Base-by-base conservation (phyloP, 176 grass and related monocot genomes). In the Avena sativa region DNA sequence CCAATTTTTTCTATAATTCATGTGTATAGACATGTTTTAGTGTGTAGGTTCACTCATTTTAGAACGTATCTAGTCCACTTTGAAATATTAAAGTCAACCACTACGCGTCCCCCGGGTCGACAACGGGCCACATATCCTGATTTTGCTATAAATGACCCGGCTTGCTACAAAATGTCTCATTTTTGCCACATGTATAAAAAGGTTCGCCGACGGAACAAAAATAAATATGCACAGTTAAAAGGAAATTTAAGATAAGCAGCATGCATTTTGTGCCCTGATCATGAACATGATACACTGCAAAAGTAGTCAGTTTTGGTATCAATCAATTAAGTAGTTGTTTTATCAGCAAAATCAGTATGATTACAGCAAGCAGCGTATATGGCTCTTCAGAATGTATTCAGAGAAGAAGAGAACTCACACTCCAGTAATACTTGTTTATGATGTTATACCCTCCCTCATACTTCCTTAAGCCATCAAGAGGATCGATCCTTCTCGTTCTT, bases 391-490 rank as follows among this genome's bases (percentile, higher is more conserved):
- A 83, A 5, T 43, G 1, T 32, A 5, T 91, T 69, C 49, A 87
- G 3, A n/a, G n/a, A n/a, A 69, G 59, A 48, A 78, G 80, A 83
- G 82, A 79, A 9, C 87, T 93, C 96, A 98, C 97, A 94, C 91
- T 96, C 97, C 97, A 98, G 48, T 98, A 98, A 78, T 98, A 88
- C 52, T 85, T 91, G 90, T 93, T 73, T 84, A 92, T 94, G 76
- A 98, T 91, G 78, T 94, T 96, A 52, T 93, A 98, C 74, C 97
- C 97, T 88, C 92, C 97, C 78, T 84, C 83, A n/a, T 98, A 98
- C 79, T 89, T 96, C 49, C 73, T 86, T 46, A 96, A 83, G 78
- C 88, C 23, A 66, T 94, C 83, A 59, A 96, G 85, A 52, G 97
- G 97, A 83, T 98, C 97, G 4, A 89, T 57, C 61, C 97, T 91